A percentile compares a stretch with the other conserved stretches of the same genome.
Evolutionary conservation across 768 basidiomycete species (phyloP).

Genomic region (Collybia mongolica): DNA sequence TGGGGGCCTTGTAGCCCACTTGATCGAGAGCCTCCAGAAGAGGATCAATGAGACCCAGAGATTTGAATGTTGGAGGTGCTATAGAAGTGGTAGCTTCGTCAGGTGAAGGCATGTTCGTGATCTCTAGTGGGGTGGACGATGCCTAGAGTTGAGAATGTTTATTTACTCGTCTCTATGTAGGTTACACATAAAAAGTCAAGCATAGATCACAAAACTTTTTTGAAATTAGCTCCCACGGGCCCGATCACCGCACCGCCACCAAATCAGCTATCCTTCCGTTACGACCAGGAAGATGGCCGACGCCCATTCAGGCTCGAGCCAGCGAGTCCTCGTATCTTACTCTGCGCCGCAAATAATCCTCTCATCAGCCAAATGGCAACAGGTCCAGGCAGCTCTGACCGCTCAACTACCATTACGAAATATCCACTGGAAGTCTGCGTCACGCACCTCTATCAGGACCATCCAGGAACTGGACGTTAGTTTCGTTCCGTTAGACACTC

Average conservation of each 20-base stretch:
- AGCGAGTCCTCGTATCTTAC: conserved; percentile 68
- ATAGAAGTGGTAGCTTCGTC: conserved; percentile 55
- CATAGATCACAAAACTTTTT: conserved; percentile 15
- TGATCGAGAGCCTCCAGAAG: conserved; percentile 83
- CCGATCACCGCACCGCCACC: conserved; percentile 23
- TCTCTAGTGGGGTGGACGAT: too few relatives aligned
- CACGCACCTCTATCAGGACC: conserved; percentile 72
- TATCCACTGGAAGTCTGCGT: conserved; percentile 87
- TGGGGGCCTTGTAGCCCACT: conserved; percentile 81
- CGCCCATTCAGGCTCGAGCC: conserved; percentile 18
- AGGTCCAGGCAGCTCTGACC: conserved; percentile 61
- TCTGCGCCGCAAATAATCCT: conserved; percentile 62
- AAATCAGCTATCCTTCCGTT: conserved; percentile 5
- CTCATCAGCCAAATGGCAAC: conserved; percentile 71
- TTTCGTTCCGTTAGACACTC: conserved; percentile 63
- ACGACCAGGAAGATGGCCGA: conserved; percentile 10
- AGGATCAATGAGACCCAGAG: conserved; percentile 86
- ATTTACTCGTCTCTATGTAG: too few relatives aligned
- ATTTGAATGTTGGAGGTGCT: conserved; percentile 60
- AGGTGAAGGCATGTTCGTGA: conserved; percentile 51
- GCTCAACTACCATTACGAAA: conserved; percentile 82
- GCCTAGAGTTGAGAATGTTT: too few relatives aligned
- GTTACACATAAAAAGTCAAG: too few relatives aligned
- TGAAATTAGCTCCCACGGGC: conserved; percentile 15
- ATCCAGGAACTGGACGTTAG: conserved; percentile 87